Conservation (phyloP, 2,329 filamentous ascomycete species). For the Phialemonium atrogriseum region DNA sequence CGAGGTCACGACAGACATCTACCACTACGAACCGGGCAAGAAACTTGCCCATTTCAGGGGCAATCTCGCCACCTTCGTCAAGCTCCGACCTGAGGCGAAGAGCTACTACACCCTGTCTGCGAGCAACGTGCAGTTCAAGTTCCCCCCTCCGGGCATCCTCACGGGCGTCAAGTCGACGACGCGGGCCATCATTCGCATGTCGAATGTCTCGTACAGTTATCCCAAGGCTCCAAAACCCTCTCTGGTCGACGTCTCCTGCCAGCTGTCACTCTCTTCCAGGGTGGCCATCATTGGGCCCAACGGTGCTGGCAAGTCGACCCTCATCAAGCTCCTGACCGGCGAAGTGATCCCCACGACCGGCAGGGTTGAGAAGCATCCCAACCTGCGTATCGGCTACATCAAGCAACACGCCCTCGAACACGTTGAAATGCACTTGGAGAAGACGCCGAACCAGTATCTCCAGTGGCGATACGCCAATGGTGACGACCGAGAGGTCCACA, state of each 20-base stretch:
- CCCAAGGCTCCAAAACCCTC: conserved; percentile 83
- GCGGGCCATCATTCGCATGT: conserved; percentile 91
- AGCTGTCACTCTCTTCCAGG: conserved; percentile 80
- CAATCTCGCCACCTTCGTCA: conserved; percentile 77
- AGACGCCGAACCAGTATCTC: conserved; percentile 97
- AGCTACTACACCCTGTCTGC: conserved; percentile 95
- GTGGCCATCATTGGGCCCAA: conserved; percentile 96
- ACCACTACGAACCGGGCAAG: conserved; percentile 94
- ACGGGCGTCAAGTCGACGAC: conserved; percentile 94
- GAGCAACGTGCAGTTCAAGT: conserved; percentile 90
- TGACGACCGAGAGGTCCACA: conserved; percentile 90
- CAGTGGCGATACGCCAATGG: conserved; percentile 98
- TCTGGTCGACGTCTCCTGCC: conserved; percentile 78
- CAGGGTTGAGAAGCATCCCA: conserved; percentile 96
- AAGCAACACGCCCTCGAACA: conserved; percentile 98
- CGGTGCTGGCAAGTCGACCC: conserved; percentile 94
- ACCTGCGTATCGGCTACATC: conserved; percentile 97
- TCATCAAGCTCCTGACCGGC: conserved; percentile 95
- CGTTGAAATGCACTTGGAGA: conserved; percentile 98
- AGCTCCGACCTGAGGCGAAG: conserved; percentile 86
- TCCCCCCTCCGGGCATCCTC: conserved; percentile 89
- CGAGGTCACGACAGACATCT: conserved; percentile 96
- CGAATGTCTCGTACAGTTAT: conserved; percentile 84
- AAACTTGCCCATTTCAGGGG: conserved; percentile 84
- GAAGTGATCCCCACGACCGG: conserved; percentile 78